phyloP scores from a whole-genome alignment of 345 rosid genomes.

The Erucastrum elatum region DNA sequence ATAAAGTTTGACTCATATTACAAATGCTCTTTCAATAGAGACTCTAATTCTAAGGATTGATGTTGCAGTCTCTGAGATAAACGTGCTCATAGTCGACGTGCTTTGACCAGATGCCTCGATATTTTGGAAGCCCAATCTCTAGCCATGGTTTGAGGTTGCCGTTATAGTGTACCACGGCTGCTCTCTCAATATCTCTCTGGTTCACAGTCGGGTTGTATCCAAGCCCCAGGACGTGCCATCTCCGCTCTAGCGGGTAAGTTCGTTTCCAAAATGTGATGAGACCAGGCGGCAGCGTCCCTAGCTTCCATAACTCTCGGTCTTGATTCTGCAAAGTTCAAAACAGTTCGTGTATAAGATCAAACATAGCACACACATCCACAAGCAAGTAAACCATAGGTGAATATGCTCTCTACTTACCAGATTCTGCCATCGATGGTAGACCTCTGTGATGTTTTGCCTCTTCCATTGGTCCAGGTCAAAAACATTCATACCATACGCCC shows the following conservation, averaged over 20 bases:
- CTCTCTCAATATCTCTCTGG: constrained; percentile 68
- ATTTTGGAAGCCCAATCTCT: constrained; percentile 71
- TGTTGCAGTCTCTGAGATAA: constrained; percentile 72
- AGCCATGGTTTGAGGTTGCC: constrained; percentile 92
- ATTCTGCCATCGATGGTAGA: constrained; percentile 93
- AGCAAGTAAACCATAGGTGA: constrained; percentile 2
- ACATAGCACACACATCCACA: constrained; percentile 16
- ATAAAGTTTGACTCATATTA: neutral
- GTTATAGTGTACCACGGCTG: constrained; percentile 74
- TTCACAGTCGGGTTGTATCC: constrained; percentile 35
- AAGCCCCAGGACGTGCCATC: neutral
- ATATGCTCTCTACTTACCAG: constrained; percentile 55
- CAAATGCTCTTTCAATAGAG: constrained; percentile 18
- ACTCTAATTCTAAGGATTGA: constrained; percentile 53
- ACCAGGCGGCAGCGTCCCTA: neutral
- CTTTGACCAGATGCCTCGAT: constrained; percentile 55
- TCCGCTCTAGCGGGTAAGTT: neutral
- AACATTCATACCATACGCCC: constrained; percentile 99
- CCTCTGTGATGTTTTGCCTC: constrained; percentile 80
- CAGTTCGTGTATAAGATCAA: neutral
- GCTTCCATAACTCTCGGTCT: constrained; percentile 41
- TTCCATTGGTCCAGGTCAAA: constrained; percentile 91
- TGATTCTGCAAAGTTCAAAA: constrained; percentile 53
- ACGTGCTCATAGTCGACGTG: constrained; percentile 58
- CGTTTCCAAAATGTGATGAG: neutral